Evolutionary conservation across 2,329 filamentous ascomycete species (phyloP).

Genomic region (Sclerotinia subarctica): DNA sequence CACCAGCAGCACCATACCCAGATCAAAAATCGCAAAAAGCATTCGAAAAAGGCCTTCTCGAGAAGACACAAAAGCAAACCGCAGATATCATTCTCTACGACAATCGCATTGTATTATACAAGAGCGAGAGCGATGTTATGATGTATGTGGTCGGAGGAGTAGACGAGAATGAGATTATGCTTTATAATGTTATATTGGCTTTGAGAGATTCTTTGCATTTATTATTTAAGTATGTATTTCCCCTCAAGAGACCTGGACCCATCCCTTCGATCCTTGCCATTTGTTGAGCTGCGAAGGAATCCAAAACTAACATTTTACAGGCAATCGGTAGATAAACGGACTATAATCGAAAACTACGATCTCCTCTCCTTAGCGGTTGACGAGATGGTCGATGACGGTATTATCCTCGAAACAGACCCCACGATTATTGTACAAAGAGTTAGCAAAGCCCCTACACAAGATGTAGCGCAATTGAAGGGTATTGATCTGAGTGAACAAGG

Average conservation of each 20-base stretch:
- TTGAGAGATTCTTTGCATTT: constrained; percentile 86
- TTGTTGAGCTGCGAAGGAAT: background rate
- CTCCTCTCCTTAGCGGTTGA: constrained; percentile 90
- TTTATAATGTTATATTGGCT: constrained; percentile 93
- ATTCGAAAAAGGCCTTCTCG: constrained; percentile 92
- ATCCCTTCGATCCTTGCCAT: background rate
- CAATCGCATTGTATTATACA: constrained; percentile 94
- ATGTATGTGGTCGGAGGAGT: constrained; percentile 86
- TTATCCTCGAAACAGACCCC: constrained; percentile 95
- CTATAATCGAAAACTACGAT: constrained; percentile 98
- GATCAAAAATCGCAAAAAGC: constrained; percentile 91
- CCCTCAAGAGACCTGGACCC: background rate
- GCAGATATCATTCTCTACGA: constrained; percentile 98
- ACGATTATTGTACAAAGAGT: constrained; percentile 90
- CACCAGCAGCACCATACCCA: constrained; percentile 69
- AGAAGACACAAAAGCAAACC: constrained; percentile 94
- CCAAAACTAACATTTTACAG: constrained; percentile 44
- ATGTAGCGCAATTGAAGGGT: constrained; percentile 82
- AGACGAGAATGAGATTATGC: constrained; percentile 94
- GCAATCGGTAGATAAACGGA: constrained; percentile 95
- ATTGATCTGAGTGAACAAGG: constrained; percentile 96
- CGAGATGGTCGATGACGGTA: constrained; percentile 92
- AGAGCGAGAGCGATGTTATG: constrained; percentile 97
- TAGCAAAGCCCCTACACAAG: constrained; percentile 85
- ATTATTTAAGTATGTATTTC: constrained; percentile 72